Conservation (phyloP, 2,329 filamentous ascomycete genomes). For the Xylaria hypoxylon region DNA sequence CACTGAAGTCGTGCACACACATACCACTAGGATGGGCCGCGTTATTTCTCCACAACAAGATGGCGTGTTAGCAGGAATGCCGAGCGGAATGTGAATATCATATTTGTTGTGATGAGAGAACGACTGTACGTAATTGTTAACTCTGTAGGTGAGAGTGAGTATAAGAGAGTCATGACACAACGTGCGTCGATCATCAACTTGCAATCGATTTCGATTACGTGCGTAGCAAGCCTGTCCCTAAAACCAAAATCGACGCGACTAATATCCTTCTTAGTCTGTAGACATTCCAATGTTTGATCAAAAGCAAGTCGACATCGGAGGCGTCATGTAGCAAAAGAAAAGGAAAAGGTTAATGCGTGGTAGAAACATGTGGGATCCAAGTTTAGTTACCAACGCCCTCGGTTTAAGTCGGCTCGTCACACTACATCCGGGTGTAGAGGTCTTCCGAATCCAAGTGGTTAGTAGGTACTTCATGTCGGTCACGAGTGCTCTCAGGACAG, state of each 20-base stretch:
- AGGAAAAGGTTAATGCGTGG: conserved; percentile 21
- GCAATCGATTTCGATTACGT: neutral
- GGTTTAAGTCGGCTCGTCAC: conserved; percentile 30
- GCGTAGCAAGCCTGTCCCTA: neutral
- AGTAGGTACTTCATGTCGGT: conserved; percentile 34
- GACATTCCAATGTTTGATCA: conserved; percentile 1
- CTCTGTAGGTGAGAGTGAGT: neutral
- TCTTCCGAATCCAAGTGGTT: conserved; percentile 32
- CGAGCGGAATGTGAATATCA: neutral
- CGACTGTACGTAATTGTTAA: neutral
- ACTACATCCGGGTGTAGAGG: conserved; percentile 30
- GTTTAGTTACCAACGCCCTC: conserved; percentile 14
- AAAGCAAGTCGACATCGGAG: conserved; percentile 21
- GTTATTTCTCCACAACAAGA: neutral
- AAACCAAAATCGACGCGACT: neutral
- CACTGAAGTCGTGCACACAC: conserved; percentile 25
- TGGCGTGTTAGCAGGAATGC: neutral
- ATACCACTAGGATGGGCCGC: neutral
- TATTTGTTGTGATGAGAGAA: neutral
- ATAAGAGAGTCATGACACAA: conserved; percentile 2
- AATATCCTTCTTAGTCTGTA: neutral
- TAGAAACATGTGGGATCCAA: conserved; percentile 10
- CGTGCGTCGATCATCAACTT: neutral
- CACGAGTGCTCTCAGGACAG: conserved; percentile 17
- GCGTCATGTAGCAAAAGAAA: conserved; percentile 13